Conservation (phyloP, 108 stramenopile species). For the Nitzschia palea region DNA sequence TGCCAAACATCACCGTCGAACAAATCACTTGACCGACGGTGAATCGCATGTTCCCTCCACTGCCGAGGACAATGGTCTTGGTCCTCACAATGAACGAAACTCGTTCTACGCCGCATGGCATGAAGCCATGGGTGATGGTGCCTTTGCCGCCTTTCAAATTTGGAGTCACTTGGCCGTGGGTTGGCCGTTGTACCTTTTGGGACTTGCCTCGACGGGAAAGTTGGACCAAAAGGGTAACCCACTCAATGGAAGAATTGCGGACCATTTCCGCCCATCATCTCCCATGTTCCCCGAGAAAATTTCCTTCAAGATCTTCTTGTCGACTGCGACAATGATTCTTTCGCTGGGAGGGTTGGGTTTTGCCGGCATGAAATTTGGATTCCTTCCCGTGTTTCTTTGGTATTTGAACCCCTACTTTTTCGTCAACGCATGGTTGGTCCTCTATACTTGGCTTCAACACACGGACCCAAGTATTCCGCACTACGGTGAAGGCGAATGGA, state of each 20-base stretch:
- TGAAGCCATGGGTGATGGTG: constrained; percentile 89
- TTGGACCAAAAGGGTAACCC: constrained; percentile 67
- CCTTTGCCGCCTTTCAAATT: constrained; percentile 88
- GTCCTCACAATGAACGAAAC: constrained; percentile 55
- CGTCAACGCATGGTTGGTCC: constrained; percentile 95
- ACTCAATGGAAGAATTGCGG: constrained; percentile 62
- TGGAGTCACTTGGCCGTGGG: constrained; percentile 86
- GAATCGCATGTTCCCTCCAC: constrained; percentile 88
- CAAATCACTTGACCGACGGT: constrained; percentile 95
- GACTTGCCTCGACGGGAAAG: constrained; percentile 81
- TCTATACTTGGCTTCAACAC: constrained; percentile 99
- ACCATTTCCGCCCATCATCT: constrained; percentile 87
- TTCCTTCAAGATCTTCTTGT: constrained; percentile 75
- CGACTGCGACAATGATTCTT: constrained; percentile 72
- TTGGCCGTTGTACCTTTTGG: constrained; percentile 89
- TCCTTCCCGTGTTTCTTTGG: constrained; percentile 84
- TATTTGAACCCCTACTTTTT: constrained; percentile 95
- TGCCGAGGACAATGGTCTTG: constrained; percentile 74
- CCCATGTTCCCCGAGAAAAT: constrained; percentile 89
- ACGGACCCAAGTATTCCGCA: constrained; percentile 97
- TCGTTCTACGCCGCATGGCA: constrained; percentile 75
- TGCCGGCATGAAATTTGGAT: constrained; percentile 53
- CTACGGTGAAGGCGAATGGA: constrained; percentile 95
- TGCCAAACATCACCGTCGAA: constrained; percentile 98
- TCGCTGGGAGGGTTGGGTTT: constrained; percentile 46